A percentile compares a stretch with the other conserved stretches of the same genome.
phyloP scores from a whole-genome alignment of 2,329 filamentous ascomycete species.

The Aspergillus sp. region DNA sequence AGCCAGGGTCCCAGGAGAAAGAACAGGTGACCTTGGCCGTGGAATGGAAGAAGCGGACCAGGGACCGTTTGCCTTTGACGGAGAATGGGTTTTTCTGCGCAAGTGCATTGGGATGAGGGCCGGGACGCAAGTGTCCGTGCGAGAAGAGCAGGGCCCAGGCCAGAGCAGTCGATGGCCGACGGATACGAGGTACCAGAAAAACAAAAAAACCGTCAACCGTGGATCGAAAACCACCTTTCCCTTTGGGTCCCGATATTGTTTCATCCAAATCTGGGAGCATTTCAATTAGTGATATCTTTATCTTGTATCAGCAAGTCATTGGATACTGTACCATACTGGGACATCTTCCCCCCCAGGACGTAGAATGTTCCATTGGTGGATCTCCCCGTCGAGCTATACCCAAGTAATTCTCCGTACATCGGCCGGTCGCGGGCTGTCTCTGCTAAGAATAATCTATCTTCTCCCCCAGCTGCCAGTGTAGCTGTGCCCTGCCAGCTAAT shows the following conservation, averaged over 20 bases:
- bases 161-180: slow-evolving; percentile 3
- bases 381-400: neutral
- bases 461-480: neutral
- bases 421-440: neutral
- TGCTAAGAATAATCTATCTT: neutral
- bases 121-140: slow-evolving; percentile 11
- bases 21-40: slow-evolving; percentile 9
- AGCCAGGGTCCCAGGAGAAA: neutral
- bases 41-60: slow-evolving; percentile 15
- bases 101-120: neutral
- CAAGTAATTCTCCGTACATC: neutral
- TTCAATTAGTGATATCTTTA: no score
- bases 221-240: no score
- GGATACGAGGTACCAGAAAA: slow-evolving; percentile 1
- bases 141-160: slow-evolving; percentile 1
- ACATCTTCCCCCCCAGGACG: neutral
- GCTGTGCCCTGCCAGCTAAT: neutral
- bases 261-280: no score
- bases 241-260: no score
- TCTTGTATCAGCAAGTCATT: neutral
- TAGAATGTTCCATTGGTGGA: slow-evolving; percentile 3
- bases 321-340: neutral
- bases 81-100: slow-evolving; percentile 1
- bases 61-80: slow-evolving; percentile 12
- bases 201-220: no score